These are phyloP conservation scores for Teunomyces panamensis DNA, from an alignment of 805 yeast species.

Conservation along the genomic window DNA sequence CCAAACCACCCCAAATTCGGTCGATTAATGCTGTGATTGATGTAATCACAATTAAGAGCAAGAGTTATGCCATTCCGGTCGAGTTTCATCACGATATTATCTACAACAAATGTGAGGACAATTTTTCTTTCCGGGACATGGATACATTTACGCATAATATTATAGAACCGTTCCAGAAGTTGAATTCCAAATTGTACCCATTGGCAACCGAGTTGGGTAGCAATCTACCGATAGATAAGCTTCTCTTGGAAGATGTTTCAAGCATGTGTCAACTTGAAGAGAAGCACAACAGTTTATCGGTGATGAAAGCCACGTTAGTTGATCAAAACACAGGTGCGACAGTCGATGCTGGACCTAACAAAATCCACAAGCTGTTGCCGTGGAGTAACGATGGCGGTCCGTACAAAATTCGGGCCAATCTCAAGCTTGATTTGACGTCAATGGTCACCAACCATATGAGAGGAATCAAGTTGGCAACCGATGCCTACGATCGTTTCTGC, in stretches of 20 bases:
- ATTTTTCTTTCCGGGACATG: background rate
- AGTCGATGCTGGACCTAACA: background rate
- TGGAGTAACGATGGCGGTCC: background rate
- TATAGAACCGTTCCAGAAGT: conserved; percentile 18
- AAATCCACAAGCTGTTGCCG: conserved; percentile 12
- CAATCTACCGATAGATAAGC: conserved; percentile 26
- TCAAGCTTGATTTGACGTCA: conserved; percentile 14
- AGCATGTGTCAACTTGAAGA: conserved; percentile 25
- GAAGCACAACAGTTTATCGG: conserved; percentile 22
- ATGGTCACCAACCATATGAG: conserved; percentile 10
- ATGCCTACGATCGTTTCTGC: conserved; percentile 23
- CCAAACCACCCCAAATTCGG: conserved; percentile 18
- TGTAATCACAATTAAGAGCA: conserved; percentile 30
- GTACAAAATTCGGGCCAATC: background rate
- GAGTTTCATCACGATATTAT: conserved; percentile 37
- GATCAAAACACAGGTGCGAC: conserved; percentile 1
- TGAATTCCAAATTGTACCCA: conserved; percentile 16
- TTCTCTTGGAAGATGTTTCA: conserved; percentile 27
- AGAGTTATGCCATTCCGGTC: conserved; percentile 33
- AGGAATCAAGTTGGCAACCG: background rate
- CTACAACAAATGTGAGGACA: conserved; percentile 17
- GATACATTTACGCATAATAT: conserved; percentile 27
- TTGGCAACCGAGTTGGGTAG: conserved; percentile 19
- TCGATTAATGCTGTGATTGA: conserved; percentile 18
- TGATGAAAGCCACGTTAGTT: conserved; percentile 8